Conservation (phyloP, 1,139 yeast genomes). For the Magnusiomyces fungicola region DNA sequence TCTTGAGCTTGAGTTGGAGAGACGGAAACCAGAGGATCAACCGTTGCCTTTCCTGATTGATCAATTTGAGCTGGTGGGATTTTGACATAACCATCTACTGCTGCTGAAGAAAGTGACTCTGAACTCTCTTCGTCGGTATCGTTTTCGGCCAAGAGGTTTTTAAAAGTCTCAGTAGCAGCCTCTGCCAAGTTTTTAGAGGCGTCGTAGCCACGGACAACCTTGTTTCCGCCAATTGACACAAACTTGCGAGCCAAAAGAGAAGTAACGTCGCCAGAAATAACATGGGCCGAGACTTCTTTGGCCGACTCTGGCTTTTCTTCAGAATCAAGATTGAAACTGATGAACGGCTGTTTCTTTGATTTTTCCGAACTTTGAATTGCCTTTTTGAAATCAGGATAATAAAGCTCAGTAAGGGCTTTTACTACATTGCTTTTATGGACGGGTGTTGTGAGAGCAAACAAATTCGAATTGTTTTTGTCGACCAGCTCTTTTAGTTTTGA, state of each 20-base stretch:
- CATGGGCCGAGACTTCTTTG: slow-evolving; percentile 10
- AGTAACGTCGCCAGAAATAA: slow-evolving; percentile 11
- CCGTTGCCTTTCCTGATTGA: not conserved
- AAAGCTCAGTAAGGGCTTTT: no score
- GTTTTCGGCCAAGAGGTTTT: slow-evolving; percentile 1
- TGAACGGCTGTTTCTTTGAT: no score
- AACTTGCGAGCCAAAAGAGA: slow-evolving; percentile 9
- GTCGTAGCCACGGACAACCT: slow-evolving; percentile 23
- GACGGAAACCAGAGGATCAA: not conserved
- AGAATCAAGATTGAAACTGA: not conserved
- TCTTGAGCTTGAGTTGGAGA: not conserved
- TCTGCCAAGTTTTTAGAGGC: slow-evolving; percentile 5
- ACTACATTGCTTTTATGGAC: not conserved
- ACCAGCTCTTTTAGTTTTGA: not conserved
- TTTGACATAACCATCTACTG: slow-evolving; percentile 12
- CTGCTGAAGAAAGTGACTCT: not conserved
- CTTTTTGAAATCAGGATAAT: no score
- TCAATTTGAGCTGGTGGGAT: slow-evolving; percentile 3
- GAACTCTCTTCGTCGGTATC: slow-evolving; percentile 1
- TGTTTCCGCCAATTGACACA: slow-evolving; percentile 19
- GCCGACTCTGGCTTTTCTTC: not conserved
- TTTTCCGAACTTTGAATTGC: no score
- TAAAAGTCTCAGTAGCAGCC: slow-evolving; percentile 12
- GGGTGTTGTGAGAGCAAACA: not conserved
- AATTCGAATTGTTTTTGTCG: not conserved